Percentiles rank a stretch among this genome's conserved stretches.
phyloP scores from a whole-genome alignment of 2,329 filamentous ascomycete genomes.

The Xylariales sp. region DNA sequence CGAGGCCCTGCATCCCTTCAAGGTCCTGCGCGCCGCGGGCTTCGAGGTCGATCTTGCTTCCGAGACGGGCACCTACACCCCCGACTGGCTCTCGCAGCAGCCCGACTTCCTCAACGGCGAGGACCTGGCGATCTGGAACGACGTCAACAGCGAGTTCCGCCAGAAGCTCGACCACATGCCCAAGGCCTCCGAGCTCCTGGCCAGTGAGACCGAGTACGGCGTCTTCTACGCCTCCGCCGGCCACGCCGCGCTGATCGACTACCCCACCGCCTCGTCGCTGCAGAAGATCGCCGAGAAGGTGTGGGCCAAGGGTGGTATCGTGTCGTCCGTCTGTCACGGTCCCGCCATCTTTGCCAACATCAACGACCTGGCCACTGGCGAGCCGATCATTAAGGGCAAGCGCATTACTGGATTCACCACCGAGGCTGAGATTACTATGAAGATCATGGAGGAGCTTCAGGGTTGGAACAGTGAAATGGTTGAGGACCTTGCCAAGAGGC shows the following conservation, averaged over 20 bases:
- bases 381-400: conserved; percentile 32
- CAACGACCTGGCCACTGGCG: conserved; percentile 23
- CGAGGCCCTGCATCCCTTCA: conserved; percentile 44
- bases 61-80: conserved; percentile 36
- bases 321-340: conserved; percentile 37
- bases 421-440: conserved; percentile 29
- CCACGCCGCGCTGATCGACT: conserved; percentile 42
- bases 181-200: too few species aligned
- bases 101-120: conserved; percentile 35
- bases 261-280: conserved; percentile 33
- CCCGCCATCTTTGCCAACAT: conserved; percentile 32
- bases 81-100: conserved; percentile 39
- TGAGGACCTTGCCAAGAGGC: conserved; percentile 19
- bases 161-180: conserved; percentile 37
- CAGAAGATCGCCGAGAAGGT: conserved; percentile 35
- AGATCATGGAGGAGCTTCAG: conserved; percentile 24
- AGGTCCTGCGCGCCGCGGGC: conserved; percentile 36
- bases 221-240: conserved; percentile 38
- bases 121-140: conserved; percentile 33
- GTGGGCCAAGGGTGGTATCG: conserved; percentile 33
- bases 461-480: conserved; percentile 26
- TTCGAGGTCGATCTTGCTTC: conserved; percentile 43
- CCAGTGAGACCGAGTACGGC: conserved; percentile 29
- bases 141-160: conserved; percentile 36
- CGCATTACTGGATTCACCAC: conserved; percentile 34